Base-by-base conservation (phyloP, 2,329 filamentous ascomycete genomes). In the Pyrenochaeta sp. region DNA sequence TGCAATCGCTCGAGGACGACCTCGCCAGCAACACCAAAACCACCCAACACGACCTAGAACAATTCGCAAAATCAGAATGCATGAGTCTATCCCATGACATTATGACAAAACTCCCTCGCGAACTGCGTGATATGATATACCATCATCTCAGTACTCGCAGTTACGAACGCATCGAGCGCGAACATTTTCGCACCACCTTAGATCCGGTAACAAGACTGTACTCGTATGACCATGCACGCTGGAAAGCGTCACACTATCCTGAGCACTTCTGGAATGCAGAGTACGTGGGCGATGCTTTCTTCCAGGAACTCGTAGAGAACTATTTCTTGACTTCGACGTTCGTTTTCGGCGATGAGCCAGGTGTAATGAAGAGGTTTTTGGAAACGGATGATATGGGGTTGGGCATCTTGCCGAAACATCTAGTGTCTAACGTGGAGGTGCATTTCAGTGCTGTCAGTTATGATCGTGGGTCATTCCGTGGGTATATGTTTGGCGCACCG, bases 291-390 rank as follows among this genome's bases (percentile, higher is more conserved):
- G 4, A 42, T 0, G 34, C 32, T 0, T 64, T 68, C 3, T 52
- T 58, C 13, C 53, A 43, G 2, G 67, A 69, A 40, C 50, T 69
- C 2, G 51, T 56, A 1, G 61, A 68, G 5, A 66, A 61, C 22
- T 64, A 69, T 49, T 67, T 66, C 10, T 60, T 54, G n/a, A 68
- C 59, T 1, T 66, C 62, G 0, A 66, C 56, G 0, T 69, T 69
- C 25, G 19, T 64, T 1, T 70, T 70, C 27, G 56, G 56, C 30
- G 62, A 66, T 15, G 62, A 64, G 0, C 56, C 64, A 2, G 64
- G 56, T 5, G 34, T 67, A 9, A 63, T 69, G 24, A 52, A 44
- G 32, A 57, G 58, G 6, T 69, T 68, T 19, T 52, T 69, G 8
- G 44, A 50, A 2, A 59, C 58, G 1, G 66, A 70, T 39, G 61